phyloP scores from a whole-genome alignment of 2,329 filamentous ascomycete species.

The Exophiala oligosperma region DNA sequence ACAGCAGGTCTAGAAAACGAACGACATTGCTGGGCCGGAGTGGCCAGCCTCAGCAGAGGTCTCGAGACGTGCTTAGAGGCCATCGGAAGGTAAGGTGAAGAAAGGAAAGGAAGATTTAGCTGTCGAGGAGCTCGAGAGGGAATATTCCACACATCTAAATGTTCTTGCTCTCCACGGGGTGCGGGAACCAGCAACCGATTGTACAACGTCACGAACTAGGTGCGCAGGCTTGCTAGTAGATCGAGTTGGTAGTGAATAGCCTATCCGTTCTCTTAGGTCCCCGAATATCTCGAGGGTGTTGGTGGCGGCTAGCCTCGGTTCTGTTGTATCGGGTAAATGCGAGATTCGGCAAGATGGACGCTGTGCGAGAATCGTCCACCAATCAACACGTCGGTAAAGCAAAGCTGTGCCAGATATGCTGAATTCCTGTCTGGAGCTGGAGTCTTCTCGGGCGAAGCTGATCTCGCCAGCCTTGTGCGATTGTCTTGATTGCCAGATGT shows the following conservation, averaged over 20 bases:
- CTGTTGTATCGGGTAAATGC: no score
- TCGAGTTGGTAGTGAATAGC: no score
- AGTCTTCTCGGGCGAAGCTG: no score
- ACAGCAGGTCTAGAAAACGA: constrained; percentile 27
- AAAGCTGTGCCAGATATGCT: constrained; percentile 4
- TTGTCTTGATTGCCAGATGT: no score
- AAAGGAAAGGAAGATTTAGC: neutral
- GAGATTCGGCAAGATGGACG: no score
- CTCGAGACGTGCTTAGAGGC: constrained; percentile 42
- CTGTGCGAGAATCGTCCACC: constrained; percentile 17
- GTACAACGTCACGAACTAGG: neutral
- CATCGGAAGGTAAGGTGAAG: constrained; percentile 31
- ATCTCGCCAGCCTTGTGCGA: no score
- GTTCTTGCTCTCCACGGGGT: neutral
- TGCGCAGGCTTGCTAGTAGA: neutral
- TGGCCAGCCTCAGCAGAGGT: constrained; percentile 44
- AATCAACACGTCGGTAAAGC: constrained; percentile 9
- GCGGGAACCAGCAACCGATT: neutral
- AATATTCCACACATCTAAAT: neutral
- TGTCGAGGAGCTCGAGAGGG: neutral
- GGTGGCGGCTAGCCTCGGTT: constrained; percentile 14
- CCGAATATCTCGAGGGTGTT: neutral
- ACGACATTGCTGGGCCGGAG: constrained; percentile 34
- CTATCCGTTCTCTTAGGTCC: no score
- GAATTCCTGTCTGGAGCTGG: neutral